Evolutionary conservation across 1,139 yeast species (phyloP), one percentile per base, ranked within the genome.

Genomic region (Spencermartinsiella ligniputridi): DNA sequence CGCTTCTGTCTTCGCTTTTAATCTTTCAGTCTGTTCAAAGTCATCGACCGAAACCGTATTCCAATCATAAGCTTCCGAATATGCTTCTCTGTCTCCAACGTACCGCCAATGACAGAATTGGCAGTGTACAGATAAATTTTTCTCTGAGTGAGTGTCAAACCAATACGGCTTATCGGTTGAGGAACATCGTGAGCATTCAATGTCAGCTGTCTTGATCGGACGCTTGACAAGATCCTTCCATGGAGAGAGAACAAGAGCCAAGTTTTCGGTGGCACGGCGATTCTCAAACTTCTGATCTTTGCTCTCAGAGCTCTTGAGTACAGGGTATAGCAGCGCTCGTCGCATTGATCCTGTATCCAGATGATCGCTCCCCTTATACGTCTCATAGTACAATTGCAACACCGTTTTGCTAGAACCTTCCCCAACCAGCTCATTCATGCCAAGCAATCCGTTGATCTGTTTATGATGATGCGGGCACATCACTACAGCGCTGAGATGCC

Each of bases 401-500:
- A 62, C 62, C 1, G 68, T 55, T 44, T 49, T 50, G 6, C 57
- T 56, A 1, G 54, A 50, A n/a, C 15, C n/a, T 6, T 15, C 32
- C 5, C 15, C 15, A 20, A 35, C 38, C 2, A 56, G 37, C 17
- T 52, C 56, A 17, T 52, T 45, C 55, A 61, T 48, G 8, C 57
- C 53, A 33, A 47, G 45, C 37, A 57, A 34, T 18, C 50, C 48
- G n/a, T 37, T 35, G n/a, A 41, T 48, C 15, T 47, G 45, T 8
- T 41, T 37, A 1, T 42, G 43, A 41, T 65, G 68, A 27, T 48
- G 42, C 2, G 47, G 40, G 49, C 74, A 69, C 39, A 66, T 45
- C 13, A 68, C 47, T 5, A 58, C 59, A 1, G 74, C 60, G 3
- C 47, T 44, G 51, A 66, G 53, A 12, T 42, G 39, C 1, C 65